Conservation (phyloP, 2,329 filamentous ascomycete genomes). For the Microdochium nivale region DNA sequence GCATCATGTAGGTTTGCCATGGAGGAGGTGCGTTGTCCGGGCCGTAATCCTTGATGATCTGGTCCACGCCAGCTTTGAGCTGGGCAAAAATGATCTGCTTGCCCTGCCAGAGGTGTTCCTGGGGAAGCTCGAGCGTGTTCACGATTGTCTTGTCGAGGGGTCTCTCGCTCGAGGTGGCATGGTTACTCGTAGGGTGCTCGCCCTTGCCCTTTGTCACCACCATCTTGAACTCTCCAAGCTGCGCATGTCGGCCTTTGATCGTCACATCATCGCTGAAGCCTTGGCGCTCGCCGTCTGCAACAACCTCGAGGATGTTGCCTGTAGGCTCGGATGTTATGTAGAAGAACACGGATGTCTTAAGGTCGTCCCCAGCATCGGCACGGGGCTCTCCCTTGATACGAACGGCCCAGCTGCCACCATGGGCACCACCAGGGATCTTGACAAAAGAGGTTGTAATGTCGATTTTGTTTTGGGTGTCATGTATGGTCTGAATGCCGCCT, state of each 20-base stretch:
- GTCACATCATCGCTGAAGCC: conserved; percentile 54
- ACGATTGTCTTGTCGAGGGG: conserved; percentile 71
- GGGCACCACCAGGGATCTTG: conserved; percentile 76
- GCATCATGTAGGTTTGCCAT: conserved; percentile 75
- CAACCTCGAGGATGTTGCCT: conserved; percentile 53
- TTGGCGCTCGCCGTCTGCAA: conserved; percentile 34
- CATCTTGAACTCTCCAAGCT: conserved; percentile 73
- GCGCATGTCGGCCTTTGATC: conserved; percentile 59
- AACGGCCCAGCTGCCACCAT: conserved; percentile 89
- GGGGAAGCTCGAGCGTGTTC: conserved; percentile 56
- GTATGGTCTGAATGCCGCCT: conserved; percentile 83
- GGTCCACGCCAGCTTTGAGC: conserved; percentile 40
- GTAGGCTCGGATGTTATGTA: conserved; percentile 74
- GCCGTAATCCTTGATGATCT: conserved; percentile 38
- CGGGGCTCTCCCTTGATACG: conserved; percentile 76
- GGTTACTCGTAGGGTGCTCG: conserved; percentile 52
- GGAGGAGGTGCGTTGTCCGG: conserved; percentile 66
- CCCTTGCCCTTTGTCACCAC: conserved; percentile 64
- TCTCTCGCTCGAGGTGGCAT: conserved; percentile 59
- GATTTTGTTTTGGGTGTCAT: conserved; percentile 79
- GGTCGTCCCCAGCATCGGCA: conserved; percentile 54
- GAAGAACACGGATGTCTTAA: conserved; percentile 73
- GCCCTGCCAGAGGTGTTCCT: conserved; percentile 72
- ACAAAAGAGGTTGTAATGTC: conserved; percentile 91
- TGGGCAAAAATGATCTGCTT: conserved; percentile 55